Percentiles rank a stretch among this genome's conserved stretches.
phyloP scores from a whole-genome alignment of 2,329 filamentous ascomycete genomes.

The Phoma herbarum region DNA sequence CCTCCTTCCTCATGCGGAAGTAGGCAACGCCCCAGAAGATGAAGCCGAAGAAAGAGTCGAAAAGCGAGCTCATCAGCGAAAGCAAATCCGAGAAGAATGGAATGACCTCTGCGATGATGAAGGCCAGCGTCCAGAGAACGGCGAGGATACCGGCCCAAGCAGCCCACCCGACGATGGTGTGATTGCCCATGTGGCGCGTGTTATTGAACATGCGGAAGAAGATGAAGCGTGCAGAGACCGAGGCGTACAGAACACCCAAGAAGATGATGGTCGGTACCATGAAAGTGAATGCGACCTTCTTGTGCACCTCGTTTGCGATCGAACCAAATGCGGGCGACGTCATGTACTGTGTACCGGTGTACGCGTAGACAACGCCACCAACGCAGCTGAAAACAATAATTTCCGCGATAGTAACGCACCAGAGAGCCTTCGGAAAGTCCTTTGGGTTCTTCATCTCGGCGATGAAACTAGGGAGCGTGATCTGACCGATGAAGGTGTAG shows the following conservation, averaged over 20 bases:
- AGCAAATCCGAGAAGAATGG: constrained; percentile 84
- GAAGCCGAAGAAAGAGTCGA: constrained; percentile 93
- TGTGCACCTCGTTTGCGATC: constrained; percentile 75
- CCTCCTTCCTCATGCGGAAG: constrained; percentile 75
- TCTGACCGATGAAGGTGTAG: constrained; percentile 96
- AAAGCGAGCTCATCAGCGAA: constrained; percentile 85
- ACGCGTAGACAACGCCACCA: constrained; percentile 83
- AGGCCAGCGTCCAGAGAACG: constrained; percentile 82
- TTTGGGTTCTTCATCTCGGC: constrained; percentile 85
- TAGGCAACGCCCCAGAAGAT: constrained; percentile 93
- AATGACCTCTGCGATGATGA: constrained; percentile 91
- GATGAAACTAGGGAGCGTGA: constrained; percentile 92
- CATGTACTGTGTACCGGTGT: constrained; percentile 88
- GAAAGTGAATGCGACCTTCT: constrained; percentile 91
- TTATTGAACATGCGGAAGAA: constrained; percentile 89
- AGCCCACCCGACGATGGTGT: constrained; percentile 83
- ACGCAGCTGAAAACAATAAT: constrained; percentile 86
- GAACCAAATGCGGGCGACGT: constrained; percentile 88
- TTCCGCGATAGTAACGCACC: constrained; percentile 88
- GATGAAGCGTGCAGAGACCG: constrained; percentile 86
- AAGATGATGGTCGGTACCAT: constrained; percentile 97
- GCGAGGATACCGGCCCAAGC: constrained; percentile 80
- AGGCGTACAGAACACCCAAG: constrained; percentile 88
- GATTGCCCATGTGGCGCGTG: constrained; percentile 79
- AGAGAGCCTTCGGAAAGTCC: constrained; percentile 93